Conservation (phyloP, 306 rosid genomes). For the Prosopis cineraria region DNA sequence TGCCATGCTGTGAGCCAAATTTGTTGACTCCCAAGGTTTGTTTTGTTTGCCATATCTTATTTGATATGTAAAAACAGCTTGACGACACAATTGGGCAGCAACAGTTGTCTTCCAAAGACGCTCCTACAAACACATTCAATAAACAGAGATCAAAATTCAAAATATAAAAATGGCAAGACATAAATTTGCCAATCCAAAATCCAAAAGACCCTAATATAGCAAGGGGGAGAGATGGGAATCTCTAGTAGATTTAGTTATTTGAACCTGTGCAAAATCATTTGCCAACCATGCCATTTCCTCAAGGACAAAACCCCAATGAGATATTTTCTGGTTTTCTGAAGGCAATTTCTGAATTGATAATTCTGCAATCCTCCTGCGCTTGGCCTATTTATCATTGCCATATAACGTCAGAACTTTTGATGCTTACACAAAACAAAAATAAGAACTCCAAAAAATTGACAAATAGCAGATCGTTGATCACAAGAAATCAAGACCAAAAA, state of each 20-base stretch:
- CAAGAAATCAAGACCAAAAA: slow-evolving; percentile 18
- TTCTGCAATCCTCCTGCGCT: slow-evolving; percentile 81
- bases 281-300: slow-evolving; percentile 95
- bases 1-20: slow-evolving; percentile 66
- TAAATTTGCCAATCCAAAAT: neutral
- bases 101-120: slow-evolving; percentile 79
- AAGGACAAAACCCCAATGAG: slow-evolving; percentile 86
- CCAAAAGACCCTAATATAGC: neutral
- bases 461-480: slow-evolving; percentile 21
- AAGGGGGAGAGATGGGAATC: neutral
- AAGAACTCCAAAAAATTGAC: slow-evolving; percentile 5
- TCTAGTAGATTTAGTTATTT: slow-evolving; percentile 23
- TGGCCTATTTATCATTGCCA: slow-evolving; percentile 58
- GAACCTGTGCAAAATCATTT: slow-evolving; percentile 89
- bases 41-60: slow-evolving; percentile 56
- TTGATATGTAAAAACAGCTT: slow-evolving; percentile 57
- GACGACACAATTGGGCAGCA: slow-evolving; percentile 63
- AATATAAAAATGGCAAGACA: neutral
- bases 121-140: slow-evolving; percentile 53
- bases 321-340: slow-evolving; percentile 43
- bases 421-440: slow-evolving; percentile 3
- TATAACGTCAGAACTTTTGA: slow-evolving; percentile 29
- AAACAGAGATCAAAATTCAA: neutral
- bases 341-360: slow-evolving; percentile 57
- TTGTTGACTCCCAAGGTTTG: slow-evolving; percentile 46